Conservation (phyloP, 441 rosid genomes). For the Pelargonium myrrhifolium region DNA sequence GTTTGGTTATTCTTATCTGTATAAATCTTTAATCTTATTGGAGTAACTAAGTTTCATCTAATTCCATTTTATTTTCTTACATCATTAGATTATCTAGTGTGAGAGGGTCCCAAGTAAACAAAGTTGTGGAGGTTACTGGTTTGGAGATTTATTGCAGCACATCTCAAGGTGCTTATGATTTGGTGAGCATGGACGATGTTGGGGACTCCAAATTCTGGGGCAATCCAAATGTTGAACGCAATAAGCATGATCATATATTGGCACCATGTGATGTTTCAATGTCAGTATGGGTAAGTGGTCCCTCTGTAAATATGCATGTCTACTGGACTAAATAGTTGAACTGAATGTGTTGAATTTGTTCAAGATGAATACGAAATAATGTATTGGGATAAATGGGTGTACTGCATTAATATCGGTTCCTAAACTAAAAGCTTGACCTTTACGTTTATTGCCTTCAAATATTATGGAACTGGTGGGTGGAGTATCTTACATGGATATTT, state of each 20-base stretch:
- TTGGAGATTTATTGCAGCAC: slow-evolving; percentile 69
- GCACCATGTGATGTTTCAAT: slow-evolving; percentile 51
- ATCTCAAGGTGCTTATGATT: slow-evolving; percentile 34
- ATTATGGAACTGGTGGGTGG: neutral
- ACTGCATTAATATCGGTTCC: neutral
- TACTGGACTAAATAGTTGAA: neutral
- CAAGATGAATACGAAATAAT: neutral
- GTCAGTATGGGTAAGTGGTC: slow-evolving; percentile 58
- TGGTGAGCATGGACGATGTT: slow-evolving; percentile 26
- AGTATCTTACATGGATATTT: neutral
- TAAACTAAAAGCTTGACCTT: neutral
- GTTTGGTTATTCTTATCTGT: neutral
- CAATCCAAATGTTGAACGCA: slow-evolving; percentile 36
- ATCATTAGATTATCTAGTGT: slow-evolving; percentile 24
- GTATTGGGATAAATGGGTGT: neutral
- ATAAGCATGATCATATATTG: slow-evolving; percentile 43
- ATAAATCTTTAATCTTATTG: neutral
- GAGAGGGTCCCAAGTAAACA: slow-evolving; percentile 64
- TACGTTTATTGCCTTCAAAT: neutral
- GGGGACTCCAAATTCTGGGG: slow-evolving; percentile 33
- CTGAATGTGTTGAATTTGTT: slow-evolving; percentile 4
- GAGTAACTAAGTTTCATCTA: slow-evolving; percentile 2
- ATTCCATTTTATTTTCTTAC: neutral
- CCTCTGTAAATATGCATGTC: slow-evolving; percentile 3
- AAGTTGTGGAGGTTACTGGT: slow-evolving; percentile 58